phyloP scores from a whole-genome alignment of 106 monocot species.

The Xerophyta viscosa region DNA sequence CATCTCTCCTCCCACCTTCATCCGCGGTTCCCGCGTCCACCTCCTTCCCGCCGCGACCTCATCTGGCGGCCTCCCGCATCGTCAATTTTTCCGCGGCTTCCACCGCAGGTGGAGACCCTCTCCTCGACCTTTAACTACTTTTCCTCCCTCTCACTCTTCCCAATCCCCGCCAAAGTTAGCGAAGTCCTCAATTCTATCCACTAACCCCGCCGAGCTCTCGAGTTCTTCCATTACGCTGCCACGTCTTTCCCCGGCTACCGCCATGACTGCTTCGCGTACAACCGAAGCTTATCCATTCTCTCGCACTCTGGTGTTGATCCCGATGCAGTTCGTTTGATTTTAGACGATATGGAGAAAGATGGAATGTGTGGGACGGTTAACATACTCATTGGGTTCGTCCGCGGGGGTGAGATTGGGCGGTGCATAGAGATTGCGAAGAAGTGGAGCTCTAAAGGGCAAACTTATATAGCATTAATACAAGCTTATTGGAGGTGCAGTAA shows the following conservation, averaged over 20 bases:
- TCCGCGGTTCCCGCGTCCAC: conserved; percentile 44
- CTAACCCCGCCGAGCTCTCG: conserved; percentile 25
- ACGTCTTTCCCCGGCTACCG: conserved; percentile 42
- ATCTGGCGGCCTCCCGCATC: conserved; percentile 57
- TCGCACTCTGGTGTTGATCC: conserved; percentile 7
- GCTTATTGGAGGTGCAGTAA: conserved; percentile 69
- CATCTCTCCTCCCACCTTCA: conserved; percentile 38
- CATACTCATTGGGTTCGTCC: conserved; percentile 58
- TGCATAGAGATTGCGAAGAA: conserved; percentile 61
- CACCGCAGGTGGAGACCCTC: conserved; percentile 33
- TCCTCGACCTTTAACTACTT: conserved; percentile 76
- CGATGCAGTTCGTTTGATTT: conserved; percentile 20
- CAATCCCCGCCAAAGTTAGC: conserved; percentile 61
- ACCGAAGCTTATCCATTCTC: conserved; percentile 56
- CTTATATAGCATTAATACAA: conserved; percentile 82
- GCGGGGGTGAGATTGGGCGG: conserved; percentile 29
- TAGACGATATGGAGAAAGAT: conserved; percentile 68
- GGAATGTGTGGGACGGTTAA: conserved; percentile 78
- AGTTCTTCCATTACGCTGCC: conserved; percentile 62
- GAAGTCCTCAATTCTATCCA: conserved; percentile 65
- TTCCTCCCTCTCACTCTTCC: conserved; percentile 41
- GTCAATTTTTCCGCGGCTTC: no score
- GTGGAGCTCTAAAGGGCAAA: conserved; percentile 85
- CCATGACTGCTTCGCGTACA: conserved; percentile 90
- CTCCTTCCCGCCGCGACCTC: no score